A percentile compares a stretch with the other conserved stretches of the same genome.
These are phyloP conservation scores for Omphalea diandra DNA, from an alignment of 441 rosid genomes.

Conservation along the genomic window DNA sequence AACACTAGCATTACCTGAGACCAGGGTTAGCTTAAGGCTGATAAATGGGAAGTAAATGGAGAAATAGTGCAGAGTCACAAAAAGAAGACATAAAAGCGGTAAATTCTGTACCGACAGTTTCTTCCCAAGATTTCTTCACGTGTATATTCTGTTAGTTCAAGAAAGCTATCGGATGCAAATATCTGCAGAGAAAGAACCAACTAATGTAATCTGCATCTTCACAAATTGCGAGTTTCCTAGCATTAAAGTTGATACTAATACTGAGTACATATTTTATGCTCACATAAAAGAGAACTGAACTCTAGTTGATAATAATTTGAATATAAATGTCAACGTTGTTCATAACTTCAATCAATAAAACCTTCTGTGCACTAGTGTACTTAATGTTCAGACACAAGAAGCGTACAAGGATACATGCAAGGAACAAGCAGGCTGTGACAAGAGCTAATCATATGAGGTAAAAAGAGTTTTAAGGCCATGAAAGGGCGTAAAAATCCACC, in stretches of 20 bases:
- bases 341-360: too few relatives aligned
- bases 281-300: too few relatives aligned
- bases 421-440: background rate
- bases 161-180: slow-evolving; percentile 96
- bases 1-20: too few relatives aligned
- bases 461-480: background rate
- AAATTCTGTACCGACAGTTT: slow-evolving; percentile 71
- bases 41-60: too few relatives aligned
- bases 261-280: background rate
- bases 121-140: slow-evolving; percentile 96
- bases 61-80: background rate
- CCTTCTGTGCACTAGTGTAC: too few relatives aligned
- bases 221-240: background rate
- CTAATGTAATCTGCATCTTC: slow-evolving; percentile 10
- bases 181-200: slow-evolving; percentile 50
- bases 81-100: background rate
- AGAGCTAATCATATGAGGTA: background rate
- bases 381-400: too few relatives aligned
- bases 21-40: too few relatives aligned
- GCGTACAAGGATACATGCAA: too few relatives aligned
- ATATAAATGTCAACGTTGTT: too few relatives aligned
- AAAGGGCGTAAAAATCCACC: background rate
- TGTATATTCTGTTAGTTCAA: slow-evolving; percentile 85
- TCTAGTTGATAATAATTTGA: too few relatives aligned
- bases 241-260: background rate